Evolutionary conservation across 2,329 filamentous ascomycete genomes (phyloP).

Genomic region (Colletotrichum camelliae): DNA sequence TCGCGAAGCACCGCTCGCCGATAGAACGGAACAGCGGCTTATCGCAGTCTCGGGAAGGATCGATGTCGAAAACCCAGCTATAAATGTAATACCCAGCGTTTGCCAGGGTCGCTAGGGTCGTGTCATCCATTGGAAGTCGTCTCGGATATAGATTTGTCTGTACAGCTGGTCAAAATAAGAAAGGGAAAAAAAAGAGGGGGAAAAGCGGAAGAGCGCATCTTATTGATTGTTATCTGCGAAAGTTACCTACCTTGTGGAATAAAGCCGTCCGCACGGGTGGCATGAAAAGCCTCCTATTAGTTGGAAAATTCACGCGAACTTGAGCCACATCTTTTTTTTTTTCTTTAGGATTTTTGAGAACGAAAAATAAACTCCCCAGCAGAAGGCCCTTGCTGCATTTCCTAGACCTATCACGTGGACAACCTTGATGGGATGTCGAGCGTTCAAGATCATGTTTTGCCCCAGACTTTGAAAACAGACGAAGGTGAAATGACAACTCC

Average conservation of each 20-base stretch:
- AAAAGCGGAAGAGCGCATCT: not conserved
- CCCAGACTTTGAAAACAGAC: not conserved
- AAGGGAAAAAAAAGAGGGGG: not conserved
- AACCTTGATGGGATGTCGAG: not conserved
- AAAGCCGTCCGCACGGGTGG: too few relatives aligned
- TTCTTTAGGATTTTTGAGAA: too few relatives aligned
- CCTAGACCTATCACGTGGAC: accelerated
- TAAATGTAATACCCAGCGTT: not conserved
- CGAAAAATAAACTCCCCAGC: not conserved
- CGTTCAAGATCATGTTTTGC: not conserved
- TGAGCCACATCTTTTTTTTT: too few relatives aligned
- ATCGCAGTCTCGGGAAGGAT: not conserved
- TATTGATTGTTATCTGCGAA: not conserved
- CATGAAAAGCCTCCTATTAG: not conserved
- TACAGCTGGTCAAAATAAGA: not conserved
- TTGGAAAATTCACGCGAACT: too few relatives aligned
- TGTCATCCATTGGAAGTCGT: not conserved
- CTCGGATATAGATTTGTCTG: not conserved
- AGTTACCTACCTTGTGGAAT: not conserved
- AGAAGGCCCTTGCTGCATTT: not conserved
- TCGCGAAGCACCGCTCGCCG: not conserved
- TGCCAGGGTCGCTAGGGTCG: not conserved
- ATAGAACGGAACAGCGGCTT: not conserved
- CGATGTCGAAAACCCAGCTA: not conserved
- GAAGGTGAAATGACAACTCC: not conserved